These are phyloP conservation scores for Lumnitzera littorea DNA, from an alignment of 345 rosid species.

Conservation along the genomic window DNA sequence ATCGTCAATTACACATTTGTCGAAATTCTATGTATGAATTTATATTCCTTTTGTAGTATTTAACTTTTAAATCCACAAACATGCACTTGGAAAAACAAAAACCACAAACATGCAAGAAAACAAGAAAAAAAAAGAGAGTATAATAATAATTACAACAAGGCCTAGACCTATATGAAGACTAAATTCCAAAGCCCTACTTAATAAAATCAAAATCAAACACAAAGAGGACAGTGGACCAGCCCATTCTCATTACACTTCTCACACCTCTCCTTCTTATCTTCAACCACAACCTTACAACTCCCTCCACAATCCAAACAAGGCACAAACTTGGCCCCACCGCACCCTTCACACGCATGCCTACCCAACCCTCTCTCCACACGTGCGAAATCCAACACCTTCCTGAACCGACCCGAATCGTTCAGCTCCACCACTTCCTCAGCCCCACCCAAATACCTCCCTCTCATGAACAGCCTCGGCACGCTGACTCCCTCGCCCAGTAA, in stretches of 20 bases:
- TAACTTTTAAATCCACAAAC: too few species aligned
- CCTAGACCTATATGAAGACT: neutral
- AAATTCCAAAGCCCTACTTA: neutral
- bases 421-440: conserved; percentile 56
- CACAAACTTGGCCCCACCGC: conserved; percentile 86
- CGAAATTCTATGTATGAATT: too few species aligned
- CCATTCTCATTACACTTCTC: conserved; percentile 85
- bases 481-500: conserved; percentile 43
- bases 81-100: too few species aligned
- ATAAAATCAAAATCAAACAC: conserved; percentile 16
- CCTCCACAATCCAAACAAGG: conserved; percentile 89
- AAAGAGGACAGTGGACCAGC: conserved; percentile 62
- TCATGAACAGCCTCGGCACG: conserved; percentile 74
- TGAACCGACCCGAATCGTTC: conserved; percentile 63
- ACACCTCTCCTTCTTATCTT: conserved; percentile 49
- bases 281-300: conserved; percentile 64
- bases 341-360: conserved; percentile 67
- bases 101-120: too few species aligned
- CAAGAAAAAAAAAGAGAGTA: too few species aligned
- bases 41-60: too few species aligned
- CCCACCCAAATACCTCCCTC: conserved; percentile 83
- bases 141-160: too few species aligned
- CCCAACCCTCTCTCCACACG: conserved; percentile 65
- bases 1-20: too few species aligned
- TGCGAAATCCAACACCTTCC: conserved; percentile 55